phyloP scores from a whole-genome alignment of 2,329 filamentous ascomycete species.

The Colletotrichum echinochloae region DNA sequence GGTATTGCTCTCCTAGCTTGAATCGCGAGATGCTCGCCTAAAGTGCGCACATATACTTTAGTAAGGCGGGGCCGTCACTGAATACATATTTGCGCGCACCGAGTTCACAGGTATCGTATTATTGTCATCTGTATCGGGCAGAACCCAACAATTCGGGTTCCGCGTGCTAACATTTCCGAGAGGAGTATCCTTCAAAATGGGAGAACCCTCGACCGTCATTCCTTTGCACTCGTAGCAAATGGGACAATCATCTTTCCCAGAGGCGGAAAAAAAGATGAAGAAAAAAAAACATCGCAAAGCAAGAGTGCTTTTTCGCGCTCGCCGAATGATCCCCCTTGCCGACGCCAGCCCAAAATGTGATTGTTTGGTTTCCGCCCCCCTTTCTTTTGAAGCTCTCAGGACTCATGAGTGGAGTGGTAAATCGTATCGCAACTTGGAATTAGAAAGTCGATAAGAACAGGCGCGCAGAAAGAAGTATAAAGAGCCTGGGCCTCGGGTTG shows the following conservation, averaged over 20 bases:
- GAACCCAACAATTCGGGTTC: conserved; percentile 9
- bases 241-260: conserved; percentile 34
- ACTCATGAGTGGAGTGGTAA: conserved; percentile 41
- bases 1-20: neutral
- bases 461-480: conserved; percentile 30
- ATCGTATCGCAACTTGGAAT: conserved; percentile 41
- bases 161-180: conserved; percentile 13
- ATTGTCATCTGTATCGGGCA: conserved; percentile 35
- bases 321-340: conserved; percentile 38
- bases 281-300: conserved; percentile 34
- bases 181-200: conserved; percentile 9
- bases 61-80: neutral
- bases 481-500: conserved; percentile 17
- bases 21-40: conserved; percentile 3
- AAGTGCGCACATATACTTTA: neutral
- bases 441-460: conserved; percentile 40
- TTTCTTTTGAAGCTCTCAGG: conserved; percentile 19
- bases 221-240: conserved; percentile 34
- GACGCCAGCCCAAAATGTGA: conserved; percentile 40
- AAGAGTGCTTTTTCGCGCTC: conserved; percentile 38
- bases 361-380: conserved; percentile 35
- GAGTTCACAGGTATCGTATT: conserved; percentile 38
- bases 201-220: conserved; percentile 12
- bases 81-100: neutral
- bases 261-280: conserved; percentile 8